Evolutionary conservation across 2,329 filamentous ascomycete species (phyloP).

Genomic region (Cercospora zeina): DNA sequence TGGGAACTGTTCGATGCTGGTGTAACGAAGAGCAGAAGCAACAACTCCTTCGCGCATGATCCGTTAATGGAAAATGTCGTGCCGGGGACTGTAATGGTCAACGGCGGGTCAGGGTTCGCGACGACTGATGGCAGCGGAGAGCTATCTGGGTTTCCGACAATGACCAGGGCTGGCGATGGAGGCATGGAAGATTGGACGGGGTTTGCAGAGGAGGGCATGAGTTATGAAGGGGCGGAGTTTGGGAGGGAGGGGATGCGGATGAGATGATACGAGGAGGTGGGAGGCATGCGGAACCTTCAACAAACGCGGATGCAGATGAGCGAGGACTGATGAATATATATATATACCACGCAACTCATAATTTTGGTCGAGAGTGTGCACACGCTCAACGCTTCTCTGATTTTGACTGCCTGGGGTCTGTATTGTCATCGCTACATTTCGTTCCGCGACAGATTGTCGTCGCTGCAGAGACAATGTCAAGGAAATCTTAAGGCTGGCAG

Average conservation of each 20-base stretch:
- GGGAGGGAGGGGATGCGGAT: neutral
- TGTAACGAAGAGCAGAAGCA: constrained; percentile 21
- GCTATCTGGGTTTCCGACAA: neutral
- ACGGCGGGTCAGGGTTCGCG: constrained; percentile 23
- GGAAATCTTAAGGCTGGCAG: neutral
- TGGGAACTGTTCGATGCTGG: constrained; percentile 38
- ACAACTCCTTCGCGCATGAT: neutral
- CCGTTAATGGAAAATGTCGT: neutral
- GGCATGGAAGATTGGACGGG: no score
- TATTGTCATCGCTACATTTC: neutral
- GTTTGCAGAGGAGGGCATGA: neutral
- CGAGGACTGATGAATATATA: neutral
- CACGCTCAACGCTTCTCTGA: neutral
- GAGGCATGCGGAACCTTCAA: neutral
- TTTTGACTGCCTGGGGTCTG: neutral
- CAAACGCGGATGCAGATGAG: neutral
- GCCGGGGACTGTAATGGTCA: constrained; percentile 21
- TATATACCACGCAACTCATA: neutral
- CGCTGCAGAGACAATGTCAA: neutral
- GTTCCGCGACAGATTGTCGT: neutral
- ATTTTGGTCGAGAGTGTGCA: neutral
- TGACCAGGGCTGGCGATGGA: no score
- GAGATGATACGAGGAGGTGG: neutral
- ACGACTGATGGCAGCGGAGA: constrained; percentile 5
- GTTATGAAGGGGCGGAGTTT: neutral